phyloP scores from a whole-genome alignment of 1,139 yeast species.

The Kazachstania sp. region DNA sequence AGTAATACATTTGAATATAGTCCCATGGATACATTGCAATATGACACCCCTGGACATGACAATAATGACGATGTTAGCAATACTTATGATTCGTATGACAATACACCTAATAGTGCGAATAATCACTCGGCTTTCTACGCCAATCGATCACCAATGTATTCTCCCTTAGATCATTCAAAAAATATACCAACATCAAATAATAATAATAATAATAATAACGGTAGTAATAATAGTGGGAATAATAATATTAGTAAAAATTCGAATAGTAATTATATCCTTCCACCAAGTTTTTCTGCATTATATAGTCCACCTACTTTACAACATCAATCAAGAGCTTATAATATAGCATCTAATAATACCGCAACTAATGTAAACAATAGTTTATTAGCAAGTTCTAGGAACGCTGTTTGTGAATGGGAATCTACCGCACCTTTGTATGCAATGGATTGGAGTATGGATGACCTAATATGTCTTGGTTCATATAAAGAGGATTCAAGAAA shows the following conservation, averaged over 20 bases:
- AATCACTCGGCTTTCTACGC: slow-evolving; percentile 8
- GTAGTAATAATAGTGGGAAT: background rate
- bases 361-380: background rate
- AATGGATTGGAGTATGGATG: slow-evolving; percentile 30
- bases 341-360: background rate
- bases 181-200: too few species aligned
- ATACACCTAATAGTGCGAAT: slow-evolving; percentile 4
- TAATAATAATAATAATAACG: too few species aligned
- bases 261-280: background rate
- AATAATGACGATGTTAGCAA: slow-evolving; percentile 2
- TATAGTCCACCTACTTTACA: slow-evolving; percentile 6
- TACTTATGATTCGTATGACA: slow-evolving; percentile 4
- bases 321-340: slow-evolving; percentile 14
- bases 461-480: slow-evolving; percentile 27
- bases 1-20: slow-evolving; percentile 7
- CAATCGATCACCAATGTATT: slow-evolving; percentile 25
- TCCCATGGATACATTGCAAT: slow-evolving; percentile 8
- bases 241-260: background rate
- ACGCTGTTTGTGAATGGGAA: slow-evolving; percentile 22
- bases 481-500: slow-evolving; percentile 30
- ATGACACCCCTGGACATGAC: slow-evolving; percentile 3
- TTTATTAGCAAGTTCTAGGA: background rate
- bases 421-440: slow-evolving; percentile 26
- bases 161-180: slow-evolving; percentile 21
- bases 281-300: slow-evolving; percentile 3